Evolutionary conservation across 306 rosid genomes (phyloP).

Genomic region (Casuarina glauca): DNA sequence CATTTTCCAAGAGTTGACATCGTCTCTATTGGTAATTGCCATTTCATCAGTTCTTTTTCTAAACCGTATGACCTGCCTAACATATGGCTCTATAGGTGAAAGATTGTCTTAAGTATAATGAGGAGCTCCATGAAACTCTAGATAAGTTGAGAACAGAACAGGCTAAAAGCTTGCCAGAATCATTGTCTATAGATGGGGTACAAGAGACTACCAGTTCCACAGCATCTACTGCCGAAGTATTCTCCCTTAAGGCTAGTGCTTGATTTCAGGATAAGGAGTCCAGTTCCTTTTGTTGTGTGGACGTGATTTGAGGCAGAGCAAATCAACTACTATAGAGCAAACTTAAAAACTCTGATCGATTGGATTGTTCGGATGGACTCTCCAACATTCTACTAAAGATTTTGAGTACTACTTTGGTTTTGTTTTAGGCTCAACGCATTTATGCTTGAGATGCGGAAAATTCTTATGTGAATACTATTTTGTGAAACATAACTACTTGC

Average conservation of each 20-base stretch:
- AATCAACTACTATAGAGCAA: constrained; percentile 13
- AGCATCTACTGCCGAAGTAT: constrained; percentile 51
- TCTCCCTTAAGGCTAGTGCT: constrained; percentile 70
- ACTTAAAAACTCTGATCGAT: background rate
- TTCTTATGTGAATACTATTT: background rate
- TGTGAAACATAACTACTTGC: constrained; percentile 18
- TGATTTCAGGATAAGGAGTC: constrained; percentile 2
- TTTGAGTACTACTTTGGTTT: background rate
- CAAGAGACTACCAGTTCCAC: constrained; percentile 39
- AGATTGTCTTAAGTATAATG: constrained; percentile 87
- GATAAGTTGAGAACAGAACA: constrained; percentile 72
- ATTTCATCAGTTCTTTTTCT: constrained; percentile 5
- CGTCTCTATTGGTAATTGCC: background rate
- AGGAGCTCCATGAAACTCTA: constrained; percentile 72
- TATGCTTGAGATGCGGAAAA: background rate
- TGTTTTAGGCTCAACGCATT: background rate
- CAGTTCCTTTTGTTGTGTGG: constrained; percentile 18
- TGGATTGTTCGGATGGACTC: background rate
- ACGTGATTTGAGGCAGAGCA: constrained; percentile 7
- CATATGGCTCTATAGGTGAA: constrained; percentile 60
- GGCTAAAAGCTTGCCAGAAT: constrained; percentile 46
- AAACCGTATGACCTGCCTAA: constrained; percentile 1
- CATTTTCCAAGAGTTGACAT: background rate
- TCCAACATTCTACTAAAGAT: background rate
- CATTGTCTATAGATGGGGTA: constrained; percentile 39